phyloP scores from a whole-genome alignment of 768 basidiomycete genomes.

The Tylopilus rubrobrunneus region DNA sequence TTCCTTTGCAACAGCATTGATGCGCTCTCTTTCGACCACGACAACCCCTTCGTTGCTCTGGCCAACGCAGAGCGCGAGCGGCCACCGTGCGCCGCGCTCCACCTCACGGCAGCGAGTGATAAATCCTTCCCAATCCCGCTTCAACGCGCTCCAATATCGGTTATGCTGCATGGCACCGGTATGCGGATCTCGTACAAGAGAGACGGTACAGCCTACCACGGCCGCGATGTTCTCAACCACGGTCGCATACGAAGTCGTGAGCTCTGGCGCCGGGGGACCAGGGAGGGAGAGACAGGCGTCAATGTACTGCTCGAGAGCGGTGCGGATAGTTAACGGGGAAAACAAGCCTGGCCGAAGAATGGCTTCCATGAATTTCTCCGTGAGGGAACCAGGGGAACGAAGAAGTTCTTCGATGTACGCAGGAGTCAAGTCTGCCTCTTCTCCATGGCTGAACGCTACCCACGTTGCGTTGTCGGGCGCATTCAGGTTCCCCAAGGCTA shows the following conservation, averaged over 20 bases:
- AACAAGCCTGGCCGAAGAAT: constrained; percentile 88
- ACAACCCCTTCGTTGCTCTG: constrained; percentile 44
- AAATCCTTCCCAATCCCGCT: constrained; percentile 95
- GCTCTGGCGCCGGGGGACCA: constrained; percentile 50
- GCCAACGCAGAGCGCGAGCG: constrained; percentile 58
- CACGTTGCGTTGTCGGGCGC: constrained; percentile 39
- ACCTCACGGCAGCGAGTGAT: constrained; percentile 85
- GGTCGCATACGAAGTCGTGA: constrained; percentile 60
- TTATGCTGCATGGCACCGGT: constrained; percentile 77
- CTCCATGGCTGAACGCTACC: constrained; percentile 56
- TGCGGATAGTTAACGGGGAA: constrained; percentile 75
- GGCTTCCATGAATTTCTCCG: constrained; percentile 76
- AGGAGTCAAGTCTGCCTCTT: constrained; percentile 74
- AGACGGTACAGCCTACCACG: constrained; percentile 84
- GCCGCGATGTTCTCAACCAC: constrained; percentile 73
- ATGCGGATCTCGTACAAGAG: constrained; percentile 64
- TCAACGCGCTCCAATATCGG: constrained; percentile 80
- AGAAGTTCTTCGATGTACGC: constrained; percentile 86
- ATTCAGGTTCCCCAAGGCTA: constrained; percentile 37
- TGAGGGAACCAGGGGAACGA: constrained; percentile 62
- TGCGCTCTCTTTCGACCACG: constrained; percentile 74
- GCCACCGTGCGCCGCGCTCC: constrained; percentile 84
- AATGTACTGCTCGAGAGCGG: constrained; percentile 80
- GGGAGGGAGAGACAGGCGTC: constrained; percentile 66
- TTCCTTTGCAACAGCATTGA: constrained; percentile 58